Conservation (phyloP, 1,139 yeast genomes). For the Kluyveromyces sp. region DNA sequence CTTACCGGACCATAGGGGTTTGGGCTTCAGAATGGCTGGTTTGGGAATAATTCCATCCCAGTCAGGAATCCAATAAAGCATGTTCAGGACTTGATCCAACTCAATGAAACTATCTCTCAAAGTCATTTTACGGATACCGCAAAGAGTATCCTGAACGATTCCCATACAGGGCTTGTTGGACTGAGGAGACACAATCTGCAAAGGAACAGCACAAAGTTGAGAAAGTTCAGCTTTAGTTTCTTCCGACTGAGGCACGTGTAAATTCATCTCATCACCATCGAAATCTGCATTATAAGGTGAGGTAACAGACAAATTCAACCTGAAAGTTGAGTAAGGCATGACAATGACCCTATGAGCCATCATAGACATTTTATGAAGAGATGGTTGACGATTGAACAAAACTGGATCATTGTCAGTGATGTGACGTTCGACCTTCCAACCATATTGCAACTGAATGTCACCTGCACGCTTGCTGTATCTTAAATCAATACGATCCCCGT, state of each 20-base stretch:
- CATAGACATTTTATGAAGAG: slow-evolving; percentile 99
- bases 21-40: slow-evolving; percentile 91
- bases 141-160: slow-evolving; percentile 95
- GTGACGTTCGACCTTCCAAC: slow-evolving; percentile 99
- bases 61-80: slow-evolving; percentile 94
- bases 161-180: slow-evolving; percentile 99
- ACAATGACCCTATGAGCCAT: slow-evolving; percentile 99
- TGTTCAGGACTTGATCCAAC: slow-evolving; percentile 91
- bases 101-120: slow-evolving; percentile 82
- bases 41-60: slow-evolving; percentile 99
- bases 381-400: slow-evolving; percentile 97
- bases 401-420: slow-evolving; percentile 97
- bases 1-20: slow-evolving; percentile 96
- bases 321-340: slow-evolving; percentile 97
- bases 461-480: slow-evolving; percentile 98
- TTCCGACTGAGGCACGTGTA: slow-evolving; percentile 98
- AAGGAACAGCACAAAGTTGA: slow-evolving; percentile 92
- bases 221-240: slow-evolving; percentile 96
- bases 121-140: slow-evolving; percentile 96
- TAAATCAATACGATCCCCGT: slow-evolving; percentile 96
- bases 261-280: slow-evolving; percentile 99
- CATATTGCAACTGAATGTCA: slow-evolving; percentile 93
- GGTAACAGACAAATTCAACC: slow-evolving; percentile 92
- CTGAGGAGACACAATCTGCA: slow-evolving; percentile 97
- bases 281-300: slow-evolving; percentile 99